Base-by-base conservation (phyloP, 345 rosid species). In the Hibiscus mutabilis region DNA sequence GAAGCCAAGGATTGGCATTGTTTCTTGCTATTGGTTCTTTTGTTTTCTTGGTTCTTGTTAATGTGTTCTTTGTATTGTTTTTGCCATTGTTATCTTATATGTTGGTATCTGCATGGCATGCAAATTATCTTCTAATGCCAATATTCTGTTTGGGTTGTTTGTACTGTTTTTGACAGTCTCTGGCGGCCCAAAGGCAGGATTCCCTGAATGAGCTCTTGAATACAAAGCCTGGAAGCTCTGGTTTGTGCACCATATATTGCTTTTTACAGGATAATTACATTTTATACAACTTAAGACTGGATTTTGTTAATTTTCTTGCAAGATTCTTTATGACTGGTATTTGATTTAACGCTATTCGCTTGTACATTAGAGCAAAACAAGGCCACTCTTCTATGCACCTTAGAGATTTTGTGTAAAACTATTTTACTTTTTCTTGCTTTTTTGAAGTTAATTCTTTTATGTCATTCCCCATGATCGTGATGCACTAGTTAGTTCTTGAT, bases 141-240 rank as follows among this genome's bases (percentile, higher is more conserved):
- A 70, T 76, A 7, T 7, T 8, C 9, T 37, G 42, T 8, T 66
- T 58, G 25, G 64, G 22, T 40, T 71, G 37, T 19, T 7, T 35
- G 27, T 25, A 25, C 2, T 25, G 27, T 2, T 77, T 75, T 70
- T 88, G 96, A 73, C 87, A 47, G 15, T 14, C 52, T 47, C n/a
- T 14, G 70, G 57, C 63, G 44, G 82, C 62, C 19, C 80, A 62
- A 70, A 79, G 70, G 73, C 87, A 79, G 73, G 87, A 84, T 62
- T 75, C 74, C 35, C 69, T 78, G 22, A 66, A 60, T 61, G 87
- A 77, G 47, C 69, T 74, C 9, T 82, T 82, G 86, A 84, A 79
- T 60, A 22, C 78, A 40, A 84, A 81, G 77, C 53, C 80, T 62
- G 82, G 75, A 12, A 58, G 53, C 63, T 61, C 76, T 80, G 84